phyloP scores from a whole-genome alignment of 2,329 filamentous ascomycete species.

The Fusarium hainanense region DNA sequence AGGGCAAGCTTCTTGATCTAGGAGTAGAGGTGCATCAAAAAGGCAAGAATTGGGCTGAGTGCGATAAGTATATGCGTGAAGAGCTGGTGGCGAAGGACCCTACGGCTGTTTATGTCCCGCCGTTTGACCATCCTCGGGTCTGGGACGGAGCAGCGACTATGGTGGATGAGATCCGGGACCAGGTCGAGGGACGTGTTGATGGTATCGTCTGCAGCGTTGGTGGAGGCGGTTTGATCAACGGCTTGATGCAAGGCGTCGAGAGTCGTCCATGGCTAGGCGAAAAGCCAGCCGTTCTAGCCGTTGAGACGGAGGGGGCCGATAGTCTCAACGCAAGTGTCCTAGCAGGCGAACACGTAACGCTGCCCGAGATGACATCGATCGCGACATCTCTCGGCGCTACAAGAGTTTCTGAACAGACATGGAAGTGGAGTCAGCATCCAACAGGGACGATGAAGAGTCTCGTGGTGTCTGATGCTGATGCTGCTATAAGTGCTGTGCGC shows the following conservation, averaged over 20 bases:
- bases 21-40: conserved; percentile 76
- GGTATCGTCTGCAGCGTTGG: conserved; percentile 82
- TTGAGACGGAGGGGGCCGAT: conserved; percentile 81
- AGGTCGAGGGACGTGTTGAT: conserved; percentile 65
- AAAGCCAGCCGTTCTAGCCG: conserved; percentile 69
- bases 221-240: conserved; percentile 82
- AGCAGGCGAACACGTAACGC: conserved; percentile 67
- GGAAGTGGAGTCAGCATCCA: conserved; percentile 68
- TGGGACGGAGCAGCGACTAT: conserved; percentile 74
- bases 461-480: conserved; percentile 68
- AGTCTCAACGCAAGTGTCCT: conserved; percentile 72
- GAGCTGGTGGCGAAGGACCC: conserved; percentile 65
- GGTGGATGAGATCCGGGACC: conserved; percentile 61
- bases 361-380: conserved; percentile 78
- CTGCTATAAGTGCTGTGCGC: conserved; percentile 78
- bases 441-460: conserved; percentile 49
- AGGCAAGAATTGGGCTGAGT: conserved; percentile 75
- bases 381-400: conserved; percentile 80
- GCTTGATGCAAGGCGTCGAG: conserved; percentile 76
- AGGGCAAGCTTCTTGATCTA: conserved; percentile 74
- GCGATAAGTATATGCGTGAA: conserved; percentile 73
- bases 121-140: conserved; percentile 75
- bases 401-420: conserved; percentile 74
- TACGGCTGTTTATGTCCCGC: conserved; percentile 71
- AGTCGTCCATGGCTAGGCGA: conserved; percentile 50